Evolutionary conservation across 2,329 filamentous ascomycete genomes (phyloP).

Genomic region (Pseudogymnoascus sp.): DNA sequence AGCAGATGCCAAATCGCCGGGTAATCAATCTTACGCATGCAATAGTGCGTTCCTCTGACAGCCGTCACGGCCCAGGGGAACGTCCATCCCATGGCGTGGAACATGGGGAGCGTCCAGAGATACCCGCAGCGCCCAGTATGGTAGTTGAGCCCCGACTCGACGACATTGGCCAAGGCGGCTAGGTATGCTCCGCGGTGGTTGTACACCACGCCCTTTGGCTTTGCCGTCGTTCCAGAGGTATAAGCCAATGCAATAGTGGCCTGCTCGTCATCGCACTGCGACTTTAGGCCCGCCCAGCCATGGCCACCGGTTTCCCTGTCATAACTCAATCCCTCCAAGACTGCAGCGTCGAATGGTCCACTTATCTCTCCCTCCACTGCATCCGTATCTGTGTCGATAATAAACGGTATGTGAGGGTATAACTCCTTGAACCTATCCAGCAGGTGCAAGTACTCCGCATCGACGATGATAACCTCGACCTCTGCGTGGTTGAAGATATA

Average conservation of each 20-base stretch:
- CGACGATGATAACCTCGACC: conserved; percentile 79
- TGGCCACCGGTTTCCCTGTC: conserved; percentile 57
- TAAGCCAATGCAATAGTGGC: conserved; percentile 81
- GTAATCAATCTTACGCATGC: conserved; percentile 91
- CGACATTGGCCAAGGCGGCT: conserved; percentile 73
- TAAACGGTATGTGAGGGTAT: conserved; percentile 57
- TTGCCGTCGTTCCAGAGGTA: conserved; percentile 85
- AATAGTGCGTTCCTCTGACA: conserved; percentile 89
- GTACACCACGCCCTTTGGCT: conserved; percentile 87
- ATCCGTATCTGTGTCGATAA: conserved; percentile 79
- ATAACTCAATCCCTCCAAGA: conserved; percentile 69
- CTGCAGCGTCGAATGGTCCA: conserved; percentile 75
- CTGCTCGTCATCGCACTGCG: conserved; percentile 63
- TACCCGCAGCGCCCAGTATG: conserved; percentile 65
- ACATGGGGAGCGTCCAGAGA: conserved; percentile 89
- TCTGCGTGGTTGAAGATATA: conserved; percentile 89
- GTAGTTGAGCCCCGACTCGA: conserved; percentile 79
- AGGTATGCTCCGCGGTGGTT: conserved; percentile 85
- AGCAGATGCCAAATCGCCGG: conserved; percentile 83
- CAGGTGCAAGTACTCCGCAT: conserved; percentile 67
- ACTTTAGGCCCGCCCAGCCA: conserved; percentile 71
- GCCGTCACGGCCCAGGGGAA: conserved; percentile 92
- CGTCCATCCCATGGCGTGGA: conserved; percentile 69
- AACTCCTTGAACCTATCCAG: conserved; percentile 56
- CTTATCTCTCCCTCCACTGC: conserved; percentile 62